Evolutionary conservation across 208 protist genomes (phyloP), one percentile per base, ranked within the genome.

Genomic region (Leishmania aethiopica): DNA sequence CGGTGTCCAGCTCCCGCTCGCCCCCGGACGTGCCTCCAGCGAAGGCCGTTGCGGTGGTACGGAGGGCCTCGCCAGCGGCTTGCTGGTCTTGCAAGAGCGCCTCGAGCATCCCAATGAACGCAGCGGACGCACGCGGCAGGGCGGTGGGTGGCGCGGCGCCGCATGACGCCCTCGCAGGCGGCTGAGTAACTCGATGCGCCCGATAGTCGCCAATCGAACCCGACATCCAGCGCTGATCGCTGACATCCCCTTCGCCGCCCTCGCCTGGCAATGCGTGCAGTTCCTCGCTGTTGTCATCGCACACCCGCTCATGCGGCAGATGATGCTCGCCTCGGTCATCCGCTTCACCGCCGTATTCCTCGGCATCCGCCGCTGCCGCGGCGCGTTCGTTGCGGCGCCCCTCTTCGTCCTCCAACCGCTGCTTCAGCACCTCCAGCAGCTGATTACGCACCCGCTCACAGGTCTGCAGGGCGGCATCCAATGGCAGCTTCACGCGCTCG

Each of bases 21-120:
- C 22, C 10, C 25, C 42, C 40, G 28, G 69, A 47, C 40, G 45
- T 74, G 69, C 13, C 69, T 1, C 25, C 42, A 35, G 69, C 7
- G 3, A 74, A 74, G 40, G 3, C 28, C 32, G 69, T n/a, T 19
- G 69, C 6, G 5, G 72, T 60, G 72, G 32, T 35, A 15, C 3
- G 10, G 47, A 60, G 15, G 6, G 17, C n/a, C 51, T 47, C 32
- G 35, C 72, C 32, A 77, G 72, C 40, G 22, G n/a, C 11, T 49
- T 81, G 32, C 45, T 86, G 83, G 35, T 80, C 77, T 11, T 74
- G 53, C 60, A 84, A 59, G 17, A 90, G 78, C 42, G 60, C 62
- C 64, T 84, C 81, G 55, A 90, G 81, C 87, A 90, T 86, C 11
- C 45, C 77, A n/a, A 90, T 76, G 55, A 90, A 88, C 57, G 82